Evolutionary conservation across 208 protist genomes (phyloP).

Genomic region (Blastocrithidia nonstop): DNA sequence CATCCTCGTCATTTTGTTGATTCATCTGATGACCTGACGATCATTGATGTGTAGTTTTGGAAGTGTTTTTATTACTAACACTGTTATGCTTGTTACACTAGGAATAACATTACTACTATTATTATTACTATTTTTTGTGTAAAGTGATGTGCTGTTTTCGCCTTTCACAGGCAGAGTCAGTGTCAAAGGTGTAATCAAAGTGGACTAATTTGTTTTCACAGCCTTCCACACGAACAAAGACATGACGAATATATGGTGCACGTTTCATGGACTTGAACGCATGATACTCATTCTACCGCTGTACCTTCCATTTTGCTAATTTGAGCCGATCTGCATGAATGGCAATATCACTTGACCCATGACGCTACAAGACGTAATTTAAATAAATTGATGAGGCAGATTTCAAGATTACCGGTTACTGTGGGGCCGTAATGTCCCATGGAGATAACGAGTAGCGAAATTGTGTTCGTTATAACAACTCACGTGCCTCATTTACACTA

Average conservation of each 20-base stretch:
- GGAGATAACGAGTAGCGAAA: slow-evolving; percentile 70
- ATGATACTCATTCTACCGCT: slow-evolving; percentile 68
- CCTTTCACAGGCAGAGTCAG: not conserved
- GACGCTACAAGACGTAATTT: slow-evolving; percentile 70
- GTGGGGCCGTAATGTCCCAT: slow-evolving; percentile 68
- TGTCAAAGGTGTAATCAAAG: slow-evolving; percentile 69
- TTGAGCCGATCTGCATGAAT: slow-evolving; percentile 41
- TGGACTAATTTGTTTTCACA: slow-evolving; percentile 74
- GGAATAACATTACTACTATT: no score
- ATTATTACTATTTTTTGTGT: no score
- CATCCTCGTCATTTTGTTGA: not conserved
- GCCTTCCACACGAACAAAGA: slow-evolving; percentile 70
- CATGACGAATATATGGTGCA: slow-evolving; percentile 58
- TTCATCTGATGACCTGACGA: no score
- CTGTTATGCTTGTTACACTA: no score
- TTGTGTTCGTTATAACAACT: slow-evolving; percentile 23
- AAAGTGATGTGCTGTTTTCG: no score
- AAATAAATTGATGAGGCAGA: slow-evolving; percentile 68
- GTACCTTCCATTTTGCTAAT: slow-evolving; percentile 39
- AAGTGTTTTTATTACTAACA: no score
- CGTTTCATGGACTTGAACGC: slow-evolving; percentile 22
- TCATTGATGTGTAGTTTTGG: no score
- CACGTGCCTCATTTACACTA: slow-evolving; percentile 40
- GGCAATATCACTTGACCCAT: slow-evolving; percentile 28
- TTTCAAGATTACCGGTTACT: slow-evolving; percentile 47